Evolutionary conservation across 306 rosid species (phyloP), one percentile per base, ranked within the genome.

Genomic region (Carpinus fangiana): DNA sequence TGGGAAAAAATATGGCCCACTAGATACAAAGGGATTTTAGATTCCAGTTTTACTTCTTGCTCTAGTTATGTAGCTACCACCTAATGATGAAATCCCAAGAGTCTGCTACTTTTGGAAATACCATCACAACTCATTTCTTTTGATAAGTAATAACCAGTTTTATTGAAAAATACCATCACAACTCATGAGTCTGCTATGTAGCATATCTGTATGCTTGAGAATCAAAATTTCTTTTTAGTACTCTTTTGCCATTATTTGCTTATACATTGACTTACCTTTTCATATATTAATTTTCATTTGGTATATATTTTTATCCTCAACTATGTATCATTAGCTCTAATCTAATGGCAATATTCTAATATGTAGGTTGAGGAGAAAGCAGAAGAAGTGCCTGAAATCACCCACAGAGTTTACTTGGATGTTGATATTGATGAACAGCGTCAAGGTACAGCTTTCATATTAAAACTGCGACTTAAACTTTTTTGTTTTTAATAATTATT

Each of bases 401-500:
- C 97, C n/a, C 90, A 89, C 38, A 90, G 93, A 78, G 96, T 93
- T 73, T 93, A 64, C 84, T 87, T 93, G 82, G 97, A 93, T 79
- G 66, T 93, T 80, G 93, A 89, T 83, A 89, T 93, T 83, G 97
- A 89, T 12, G 74, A 75, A 74, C 97, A 93, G 26, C 94, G 79
- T 26, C 78, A 85, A 79, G 97, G 97, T 93, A 78, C 67, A 67
- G 70, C 76, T 72, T 16, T 75, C 47, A 31, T 14, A 8, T 26
- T 51, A 34, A 21, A 67, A 8, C 28, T 66, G 21, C 18, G 51
- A 41, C 18, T 41, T 36, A 16, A 66, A 38, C 72, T 41, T 6
- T 31, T 31, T 2, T 31, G 0, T 31, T 31, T 31, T 31, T 2
- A 31, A 41, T 6, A 41, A 41, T 7, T 41, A 5, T 41, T 41